A percentile compares a stretch with the other conserved stretches of the same genome.
phyloP scores from a whole-genome alignment of 805 yeast species.

The Yamadazyma nakazawae region DNA sequence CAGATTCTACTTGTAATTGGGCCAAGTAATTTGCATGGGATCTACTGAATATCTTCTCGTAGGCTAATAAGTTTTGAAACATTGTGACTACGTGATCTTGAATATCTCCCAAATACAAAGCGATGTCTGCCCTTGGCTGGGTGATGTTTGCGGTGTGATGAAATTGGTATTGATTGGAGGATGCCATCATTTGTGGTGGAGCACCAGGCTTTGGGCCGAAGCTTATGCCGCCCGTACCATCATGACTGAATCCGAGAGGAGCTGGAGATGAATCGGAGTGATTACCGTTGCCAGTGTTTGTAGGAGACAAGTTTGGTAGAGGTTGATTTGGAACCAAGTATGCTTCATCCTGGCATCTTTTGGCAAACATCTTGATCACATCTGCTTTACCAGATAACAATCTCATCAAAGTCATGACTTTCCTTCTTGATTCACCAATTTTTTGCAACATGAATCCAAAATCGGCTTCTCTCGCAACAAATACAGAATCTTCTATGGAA shows the following conservation, averaged over 20 bases:
- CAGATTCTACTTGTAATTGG: slow-evolving; percentile 89
- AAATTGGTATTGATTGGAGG: slow-evolving; percentile 17
- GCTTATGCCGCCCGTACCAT: slow-evolving; percentile 25
- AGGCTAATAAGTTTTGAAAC: slow-evolving; percentile 85
- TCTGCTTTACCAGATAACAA: slow-evolving; percentile 91
- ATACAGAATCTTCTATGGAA: slow-evolving; percentile 81
- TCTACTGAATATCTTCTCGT: slow-evolving; percentile 89
- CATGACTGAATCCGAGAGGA: slow-evolving; percentile 14
- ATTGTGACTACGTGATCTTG: slow-evolving; percentile 96
- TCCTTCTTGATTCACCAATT: slow-evolving; percentile 86
- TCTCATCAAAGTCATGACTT: slow-evolving; percentile 90
- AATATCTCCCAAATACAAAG: slow-evolving; percentile 88
- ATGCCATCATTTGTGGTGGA: slow-evolving; percentile 19
- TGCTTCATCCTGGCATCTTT: slow-evolving; percentile 79
- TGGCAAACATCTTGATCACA: slow-evolving; percentile 93
- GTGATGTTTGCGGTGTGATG: slow-evolving; percentile 21
- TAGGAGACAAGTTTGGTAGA: slow-evolving; percentile 3
- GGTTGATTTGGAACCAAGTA: slow-evolving; percentile 2
- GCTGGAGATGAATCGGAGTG: not conserved
- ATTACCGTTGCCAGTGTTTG: slow-evolving; percentile 1
- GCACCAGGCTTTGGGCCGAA: slow-evolving; percentile 38
- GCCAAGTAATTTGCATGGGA: slow-evolving; percentile 92
- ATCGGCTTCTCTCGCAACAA: slow-evolving; percentile 71
- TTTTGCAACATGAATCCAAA: slow-evolving; percentile 72
- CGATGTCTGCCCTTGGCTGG: slow-evolving; percentile 86